A percentile compares a stretch with the other conserved stretches of the same genome.
Conservation (phyloP, 345 rosid species). For the Firmiana major region DNA sequence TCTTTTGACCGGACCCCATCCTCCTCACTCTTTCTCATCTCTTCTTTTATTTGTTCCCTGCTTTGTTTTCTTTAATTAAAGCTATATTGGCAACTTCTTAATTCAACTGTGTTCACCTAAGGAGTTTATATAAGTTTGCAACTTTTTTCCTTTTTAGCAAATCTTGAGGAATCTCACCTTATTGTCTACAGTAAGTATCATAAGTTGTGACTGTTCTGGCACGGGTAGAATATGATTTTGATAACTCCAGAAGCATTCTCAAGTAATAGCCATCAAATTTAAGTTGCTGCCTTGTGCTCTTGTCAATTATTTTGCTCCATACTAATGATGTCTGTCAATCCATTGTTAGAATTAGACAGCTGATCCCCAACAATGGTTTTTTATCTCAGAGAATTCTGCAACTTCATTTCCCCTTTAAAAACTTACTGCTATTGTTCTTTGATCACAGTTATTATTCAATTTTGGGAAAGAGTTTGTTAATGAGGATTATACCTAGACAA, state of each 20-base stretch:
- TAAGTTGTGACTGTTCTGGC: neutral
- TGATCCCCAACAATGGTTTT: neutral
- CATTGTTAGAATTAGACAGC: neutral
- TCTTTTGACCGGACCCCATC: conserved; percentile 25
- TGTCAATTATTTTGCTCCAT: neutral
- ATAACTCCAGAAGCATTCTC: neutral
- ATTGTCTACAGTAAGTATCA: too few species aligned
- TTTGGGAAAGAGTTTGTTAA: neutral
- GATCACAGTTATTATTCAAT: neutral
- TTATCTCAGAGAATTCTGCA: neutral
- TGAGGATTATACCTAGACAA: neutral
- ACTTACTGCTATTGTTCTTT: neutral
- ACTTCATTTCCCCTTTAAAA: neutral
- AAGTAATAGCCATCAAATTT: neutral
- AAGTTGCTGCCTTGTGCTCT: neutral
- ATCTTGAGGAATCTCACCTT: too few species aligned
- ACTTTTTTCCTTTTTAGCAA: neutral
- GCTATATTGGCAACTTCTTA: neutral
- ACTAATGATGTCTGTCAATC: neutral
- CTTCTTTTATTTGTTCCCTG: neutral
- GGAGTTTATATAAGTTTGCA: neutral
- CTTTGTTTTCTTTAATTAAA: too few species aligned
- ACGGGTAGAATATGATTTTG: neutral
- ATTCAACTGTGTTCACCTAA: neutral
- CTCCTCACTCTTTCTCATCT: neutral